Evolutionary conservation across 2,329 filamentous ascomycete species (phyloP), one percentile per base, ranked within the genome.

Genomic region (Penicillium freii): DNA sequence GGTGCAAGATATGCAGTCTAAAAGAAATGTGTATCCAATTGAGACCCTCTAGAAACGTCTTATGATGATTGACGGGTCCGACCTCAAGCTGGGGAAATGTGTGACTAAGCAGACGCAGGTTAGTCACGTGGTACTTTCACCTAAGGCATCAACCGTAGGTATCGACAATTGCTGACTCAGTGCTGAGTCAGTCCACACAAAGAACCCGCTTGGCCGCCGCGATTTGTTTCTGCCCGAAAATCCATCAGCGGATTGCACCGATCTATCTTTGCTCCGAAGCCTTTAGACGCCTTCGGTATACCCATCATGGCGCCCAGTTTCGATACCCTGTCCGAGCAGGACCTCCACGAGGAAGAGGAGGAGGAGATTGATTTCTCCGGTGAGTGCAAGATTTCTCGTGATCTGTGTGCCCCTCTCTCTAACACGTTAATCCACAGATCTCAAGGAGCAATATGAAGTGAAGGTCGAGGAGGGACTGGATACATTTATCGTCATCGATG

Each of bases 391-490:
- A 56, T 58, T 48, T 65, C 58, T 59, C 54, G 44, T 48, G 51
- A 59, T 48, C 59, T 61, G 54, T 54, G 60, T 66, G 63, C 67
- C 69, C 71, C 70, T 70, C 71, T 64, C 65, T 64, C 65, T 61
- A 62, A 55, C 47, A 42, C 51, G 55, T 33, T 50, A 56, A 7
- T 43, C 44, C 57, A 56, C 62, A 83, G 93, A 99, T 79, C 84
- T 99, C 67, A 86, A 88, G 75, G 92, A 95, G 76, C 91, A 95
- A 78, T 97, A 92, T 75, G 92, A 97, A 79, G 92, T 97, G 62
- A 91, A 93, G 74, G 83, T 97, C 65, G 94, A 99, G 76, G 91
- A 96, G 77, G 94, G 94, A 58, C 89, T 97, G 70, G 94, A 99
- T 75, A 89, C 92, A 63, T 99, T 99, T 72, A 90, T 99, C 64